These are phyloP conservation scores for Fusarium albidum DNA, from an alignment of 2,329 filamentous ascomycete species.

Conservation along the genomic window DNA sequence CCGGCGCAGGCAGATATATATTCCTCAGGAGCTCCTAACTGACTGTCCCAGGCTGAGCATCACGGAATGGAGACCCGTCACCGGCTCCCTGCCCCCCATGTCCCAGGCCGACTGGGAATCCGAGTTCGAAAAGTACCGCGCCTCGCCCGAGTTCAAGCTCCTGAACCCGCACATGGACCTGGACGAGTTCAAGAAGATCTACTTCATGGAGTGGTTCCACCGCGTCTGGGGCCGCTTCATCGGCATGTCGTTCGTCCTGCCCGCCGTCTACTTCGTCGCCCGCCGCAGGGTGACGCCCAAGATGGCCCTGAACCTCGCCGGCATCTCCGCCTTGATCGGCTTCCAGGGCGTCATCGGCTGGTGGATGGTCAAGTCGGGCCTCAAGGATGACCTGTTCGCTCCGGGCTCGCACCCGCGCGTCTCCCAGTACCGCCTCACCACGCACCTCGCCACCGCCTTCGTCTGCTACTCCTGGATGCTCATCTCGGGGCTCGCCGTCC, in stretches of 20 bases:
- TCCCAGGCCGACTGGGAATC: constrained; percentile 84
- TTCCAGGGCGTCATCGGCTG: constrained; percentile 96
- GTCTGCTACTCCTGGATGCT: constrained; percentile 95
- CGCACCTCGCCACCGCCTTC: constrained; percentile 91
- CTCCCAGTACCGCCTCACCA: constrained; percentile 89
- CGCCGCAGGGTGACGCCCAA: constrained; percentile 78
- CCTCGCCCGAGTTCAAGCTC: constrained; percentile 90
- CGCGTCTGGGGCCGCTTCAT: constrained; percentile 93
- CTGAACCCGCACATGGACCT: constrained; percentile 94
- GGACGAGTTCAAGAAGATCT: constrained; percentile 96
- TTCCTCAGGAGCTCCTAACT: not conserved
- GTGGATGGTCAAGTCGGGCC: constrained; percentile 99
- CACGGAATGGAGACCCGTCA: constrained; percentile 98
- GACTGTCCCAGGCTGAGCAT: constrained; percentile 78
- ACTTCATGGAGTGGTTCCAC: constrained; percentile 99
- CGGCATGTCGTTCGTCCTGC: constrained; percentile 87
- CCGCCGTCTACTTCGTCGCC: constrained; percentile 87
- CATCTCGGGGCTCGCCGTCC: constrained; percentile 82
- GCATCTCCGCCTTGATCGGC: constrained; percentile 88
- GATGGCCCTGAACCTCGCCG: constrained; percentile 80
- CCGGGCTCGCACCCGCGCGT: constrained; percentile 91
- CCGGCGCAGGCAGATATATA: not conserved
- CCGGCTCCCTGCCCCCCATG: constrained; percentile 86
- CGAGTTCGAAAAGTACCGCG: constrained; percentile 91
- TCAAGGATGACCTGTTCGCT: constrained; percentile 95